Percentiles rank a stretch among this genome's conserved stretches.
Evolutionary conservation across 495 filamentous ascomycete species (phyloP).

Genomic region (Aspergillus mulundensis): DNA sequence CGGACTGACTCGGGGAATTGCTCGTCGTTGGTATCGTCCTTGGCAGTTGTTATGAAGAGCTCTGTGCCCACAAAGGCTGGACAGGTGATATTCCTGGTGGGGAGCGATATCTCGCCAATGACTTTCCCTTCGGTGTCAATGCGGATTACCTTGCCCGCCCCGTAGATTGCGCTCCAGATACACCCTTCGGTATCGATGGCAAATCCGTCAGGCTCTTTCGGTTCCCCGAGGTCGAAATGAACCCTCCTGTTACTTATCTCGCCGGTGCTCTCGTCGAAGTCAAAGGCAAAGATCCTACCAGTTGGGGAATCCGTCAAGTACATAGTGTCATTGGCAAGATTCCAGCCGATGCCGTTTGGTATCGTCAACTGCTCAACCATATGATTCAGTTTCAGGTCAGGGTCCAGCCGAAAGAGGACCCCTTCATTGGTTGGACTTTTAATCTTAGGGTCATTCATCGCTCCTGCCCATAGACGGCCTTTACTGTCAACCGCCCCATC

Average conservation of each 20-base stretch:
- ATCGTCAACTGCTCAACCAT: slow-evolving; percentile 66
- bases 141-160: slow-evolving; percentile 63
- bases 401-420: slow-evolving; percentile 60
- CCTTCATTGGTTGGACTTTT: slow-evolving; percentile 40
- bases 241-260: slow-evolving; percentile 61
- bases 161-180: slow-evolving; percentile 76
- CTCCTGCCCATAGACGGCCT: slow-evolving; percentile 84
- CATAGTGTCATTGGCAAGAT: slow-evolving; percentile 65
- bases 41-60: slow-evolving; percentile 71
- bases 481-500: slow-evolving; percentile 78
- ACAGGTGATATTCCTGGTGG: slow-evolving; percentile 68
- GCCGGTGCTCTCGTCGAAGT: slow-evolving; percentile 63
- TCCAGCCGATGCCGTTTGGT: slow-evolving; percentile 82
- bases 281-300: slow-evolving; percentile 68
- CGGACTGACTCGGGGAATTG: slow-evolving; percentile 52
- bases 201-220: slow-evolving; percentile 69
- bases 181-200: slow-evolving; percentile 68
- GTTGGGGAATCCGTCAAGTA: slow-evolving; percentile 79
- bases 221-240: slow-evolving; percentile 33
- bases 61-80: slow-evolving; percentile 69
- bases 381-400: slow-evolving; percentile 55
- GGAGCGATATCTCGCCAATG: slow-evolving; percentile 61
- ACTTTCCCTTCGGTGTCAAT: slow-evolving; percentile 61
- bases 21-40: slow-evolving; percentile 51
- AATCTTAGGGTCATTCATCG: slow-evolving; percentile 71